Evolutionary conservation across 495 filamentous ascomycete genomes (phyloP).

Genomic region (Clavariopsis aquatica): DNA sequence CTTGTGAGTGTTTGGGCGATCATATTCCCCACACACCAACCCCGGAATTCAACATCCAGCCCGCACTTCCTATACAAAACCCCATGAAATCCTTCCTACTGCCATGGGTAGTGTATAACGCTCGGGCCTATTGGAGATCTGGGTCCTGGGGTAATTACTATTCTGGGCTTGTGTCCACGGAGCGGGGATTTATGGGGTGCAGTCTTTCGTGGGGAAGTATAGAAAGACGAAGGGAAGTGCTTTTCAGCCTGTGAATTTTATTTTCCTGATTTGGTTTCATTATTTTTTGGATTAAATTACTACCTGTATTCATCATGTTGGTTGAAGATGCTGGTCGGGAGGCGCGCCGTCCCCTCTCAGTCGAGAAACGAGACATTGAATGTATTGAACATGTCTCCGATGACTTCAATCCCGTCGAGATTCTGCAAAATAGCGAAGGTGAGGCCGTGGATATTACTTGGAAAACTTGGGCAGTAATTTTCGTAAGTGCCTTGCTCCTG

Average conservation of each 20-base stretch:
- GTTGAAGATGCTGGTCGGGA: conserved; percentile 8
- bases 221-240: neutral
- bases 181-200: conserved; percentile 4
- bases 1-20: neutral
- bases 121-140: conserved; percentile 6
- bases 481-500: conserved; percentile 27
- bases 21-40: neutral
- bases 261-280: too few relatives aligned
- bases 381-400: conserved; percentile 25
- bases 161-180: conserved; percentile 6
- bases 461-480: conserved; percentile 42
- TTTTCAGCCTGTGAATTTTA: too few relatives aligned
- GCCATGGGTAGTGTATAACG: neutral
- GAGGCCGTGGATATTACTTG: conserved; percentile 32
- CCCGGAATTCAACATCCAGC: neutral
- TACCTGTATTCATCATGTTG: conserved; percentile 20
- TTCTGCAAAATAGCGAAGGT: neutral
- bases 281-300: too few relatives aligned
- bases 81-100: neutral
- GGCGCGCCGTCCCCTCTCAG: conserved; percentile 1
- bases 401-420: neutral
- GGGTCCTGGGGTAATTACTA: conserved; percentile 7
- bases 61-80: neutral
- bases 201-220: neutral
- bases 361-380: conserved; percentile 27